phyloP scores from a whole-genome alignment of 345 rosid genomes.

The Bruguiera parviflora region DNA sequence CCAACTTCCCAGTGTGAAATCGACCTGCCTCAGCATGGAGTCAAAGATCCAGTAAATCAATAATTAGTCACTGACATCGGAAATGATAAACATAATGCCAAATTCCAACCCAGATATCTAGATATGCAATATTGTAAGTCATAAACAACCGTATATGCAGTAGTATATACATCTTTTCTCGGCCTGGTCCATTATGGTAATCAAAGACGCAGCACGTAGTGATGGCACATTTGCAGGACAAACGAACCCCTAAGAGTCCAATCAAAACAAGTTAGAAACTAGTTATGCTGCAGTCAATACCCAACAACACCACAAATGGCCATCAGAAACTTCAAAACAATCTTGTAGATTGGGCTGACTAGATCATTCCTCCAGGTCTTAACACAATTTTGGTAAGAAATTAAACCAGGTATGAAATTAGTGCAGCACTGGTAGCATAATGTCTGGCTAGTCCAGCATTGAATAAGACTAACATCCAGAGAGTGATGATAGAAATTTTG shows the following conservation, averaged over 20 bases:
- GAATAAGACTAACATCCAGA: no score
- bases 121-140: no score
- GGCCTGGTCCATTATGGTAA: no score
- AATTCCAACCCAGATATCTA: neutral
- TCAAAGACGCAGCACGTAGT: no score
- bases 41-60: neutral
- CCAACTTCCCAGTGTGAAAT: slow-evolving; percentile 87
- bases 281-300: no score
- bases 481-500: no score
- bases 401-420: neutral
- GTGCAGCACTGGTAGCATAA: neutral
- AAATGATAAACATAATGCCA: neutral
- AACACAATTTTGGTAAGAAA: neutral
- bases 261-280: no score
- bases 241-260: no score
- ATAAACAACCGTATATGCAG: no score
- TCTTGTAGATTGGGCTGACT: neutral
- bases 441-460: neutral
- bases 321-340: neutral
- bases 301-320: neutral
- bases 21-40: slow-evolving; percentile 45
- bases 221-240: no score
- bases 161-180: no score
- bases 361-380: neutral
- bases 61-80: neutral